Evolutionary conservation across 768 basidiomycete species (phyloP).

Genomic region (Boletus speciosus): DNA sequence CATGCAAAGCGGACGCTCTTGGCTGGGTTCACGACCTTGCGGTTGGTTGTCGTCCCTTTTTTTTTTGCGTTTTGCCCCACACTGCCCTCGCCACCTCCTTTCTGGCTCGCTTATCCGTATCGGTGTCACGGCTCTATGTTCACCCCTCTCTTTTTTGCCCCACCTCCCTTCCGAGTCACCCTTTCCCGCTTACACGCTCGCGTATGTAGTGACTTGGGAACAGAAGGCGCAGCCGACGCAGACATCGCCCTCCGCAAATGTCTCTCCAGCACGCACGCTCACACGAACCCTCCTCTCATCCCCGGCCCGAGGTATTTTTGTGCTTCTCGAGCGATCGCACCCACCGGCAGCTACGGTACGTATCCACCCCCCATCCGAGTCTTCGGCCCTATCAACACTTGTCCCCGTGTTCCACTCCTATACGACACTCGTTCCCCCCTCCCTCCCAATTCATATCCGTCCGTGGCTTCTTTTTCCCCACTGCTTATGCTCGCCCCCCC

Average conservation of each 20-base stretch:
- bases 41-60: slow-evolving; percentile 31
- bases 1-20: slow-evolving; percentile 56
- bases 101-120: slow-evolving; percentile 2
- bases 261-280: slow-evolving; percentile 40
- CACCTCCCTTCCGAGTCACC: too few species aligned
- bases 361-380: neutral
- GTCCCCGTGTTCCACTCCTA: neutral
- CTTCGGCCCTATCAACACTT: neutral
- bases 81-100: neutral
- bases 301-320: slow-evolving; percentile 65
- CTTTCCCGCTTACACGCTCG: neutral
- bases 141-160: too few species aligned
- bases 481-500: neutral
- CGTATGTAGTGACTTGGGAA: slow-evolving; percentile 54
- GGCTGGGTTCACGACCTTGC: slow-evolving; percentile 62
- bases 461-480: neutral
- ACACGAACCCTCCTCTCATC: slow-evolving; percentile 43
- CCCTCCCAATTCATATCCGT: slow-evolving; percentile 1
- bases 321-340: slow-evolving; percentile 55
- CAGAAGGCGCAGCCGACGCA: slow-evolving; percentile 62
- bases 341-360: slow-evolving; percentile 58
- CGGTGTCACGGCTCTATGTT: neutral
- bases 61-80: neutral
- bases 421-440: neutral
- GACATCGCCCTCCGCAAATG: slow-evolving; percentile 58